These are phyloP conservation scores for Chalciporus pseudorubinellus DNA, from an alignment of 768 basidiomycete species.

Conservation along the genomic window DNA sequence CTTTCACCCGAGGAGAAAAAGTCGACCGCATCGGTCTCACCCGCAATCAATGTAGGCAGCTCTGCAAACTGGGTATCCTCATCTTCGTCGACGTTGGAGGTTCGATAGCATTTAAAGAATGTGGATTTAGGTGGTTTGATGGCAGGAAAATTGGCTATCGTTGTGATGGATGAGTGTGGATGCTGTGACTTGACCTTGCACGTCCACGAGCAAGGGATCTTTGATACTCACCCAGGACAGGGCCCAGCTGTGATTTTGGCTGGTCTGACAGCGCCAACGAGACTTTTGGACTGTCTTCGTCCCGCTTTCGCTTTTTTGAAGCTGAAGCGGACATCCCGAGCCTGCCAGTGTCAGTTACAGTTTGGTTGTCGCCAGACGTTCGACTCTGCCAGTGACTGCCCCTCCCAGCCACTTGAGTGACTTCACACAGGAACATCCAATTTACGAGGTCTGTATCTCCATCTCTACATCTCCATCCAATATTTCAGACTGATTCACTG, in stretches of 20 bases:
- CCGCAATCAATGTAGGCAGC: constrained; percentile 54
- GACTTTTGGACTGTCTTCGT: constrained; percentile 32
- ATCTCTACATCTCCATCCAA: neutral
- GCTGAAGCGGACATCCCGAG: constrained; percentile 16
- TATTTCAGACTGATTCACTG: constrained; percentile 12
- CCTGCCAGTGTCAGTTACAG: constrained; percentile 8
- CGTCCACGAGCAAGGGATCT: constrained; percentile 23
- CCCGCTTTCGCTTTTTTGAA: constrained; percentile 52
- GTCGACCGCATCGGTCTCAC: constrained; percentile 82
- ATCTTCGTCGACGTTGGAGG: constrained; percentile 26
- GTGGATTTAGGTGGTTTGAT: constrained; percentile 56
- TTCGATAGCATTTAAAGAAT: constrained; percentile 60
- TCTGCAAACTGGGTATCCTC: constrained; percentile 32
- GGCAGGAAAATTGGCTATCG: constrained; percentile 62
- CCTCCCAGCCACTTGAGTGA: constrained; percentile 15
- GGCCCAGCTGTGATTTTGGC: constrained; percentile 41
- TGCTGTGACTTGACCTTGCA: constrained; percentile 13
- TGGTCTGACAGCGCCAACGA: constrained; percentile 38
- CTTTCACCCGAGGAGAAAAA: constrained; percentile 66
- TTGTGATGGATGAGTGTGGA: constrained; percentile 9
- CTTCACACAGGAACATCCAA: constrained; percentile 13
- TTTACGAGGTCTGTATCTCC: constrained; percentile 19
- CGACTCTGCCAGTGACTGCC: constrained; percentile 1
- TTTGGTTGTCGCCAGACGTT: constrained; percentile 11
- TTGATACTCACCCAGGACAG: constrained; percentile 47